Base-by-base conservation (phyloP, 2,329 filamentous ascomycete genomes). In the Drechslerella dactyloides region DNA sequence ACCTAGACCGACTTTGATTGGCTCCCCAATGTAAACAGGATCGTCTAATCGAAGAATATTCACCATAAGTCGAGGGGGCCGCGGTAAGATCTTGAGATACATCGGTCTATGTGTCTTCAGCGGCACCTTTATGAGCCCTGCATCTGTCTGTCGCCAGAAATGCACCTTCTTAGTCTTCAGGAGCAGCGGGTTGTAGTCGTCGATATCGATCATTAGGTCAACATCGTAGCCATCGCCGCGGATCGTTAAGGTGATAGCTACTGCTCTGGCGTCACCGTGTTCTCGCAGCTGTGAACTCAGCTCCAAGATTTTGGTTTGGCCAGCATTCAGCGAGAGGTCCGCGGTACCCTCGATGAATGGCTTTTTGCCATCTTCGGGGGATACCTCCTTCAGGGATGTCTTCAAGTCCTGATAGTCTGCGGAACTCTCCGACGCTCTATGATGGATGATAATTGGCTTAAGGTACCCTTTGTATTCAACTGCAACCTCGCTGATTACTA, bases 61-160 rank as follows among this genome's bases (percentile, higher is more conserved):
- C 51, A 99, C 86, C 75, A 91, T 87, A 82, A 99, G 87, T 80
- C 97, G 97, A 0, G 94, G 94, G 27, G 93, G 94, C 74, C 96
- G 90, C 0, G 94, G 93, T 60, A 92, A 83, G 23, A 99, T 87
- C 63, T 86, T 88, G 63, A 96, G 90, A 94, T 78, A 73, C 62
- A 59, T 59, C 8, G 69, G 57, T 11, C 69, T 54, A 13, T 63
- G 52, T 0, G 54, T 62, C 15, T 63, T 66, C 23, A 73, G 27
- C 11, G 62, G 52, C 5, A 73, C 69, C 33, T 73, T 73, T 30
- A 24, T 62, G 11, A 73, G 30, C 7, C 58, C 63, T 33, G 44
- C 53, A 4, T 58, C 37, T 4, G 69, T 56, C 17, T 54, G 42
- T 59, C 51, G 62, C 69, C 69, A 73, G 24, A 64, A 68, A 46